Base-by-base conservation (phyloP, 1,284 basidiomycete species). In the Tilletia setariae region DNA sequence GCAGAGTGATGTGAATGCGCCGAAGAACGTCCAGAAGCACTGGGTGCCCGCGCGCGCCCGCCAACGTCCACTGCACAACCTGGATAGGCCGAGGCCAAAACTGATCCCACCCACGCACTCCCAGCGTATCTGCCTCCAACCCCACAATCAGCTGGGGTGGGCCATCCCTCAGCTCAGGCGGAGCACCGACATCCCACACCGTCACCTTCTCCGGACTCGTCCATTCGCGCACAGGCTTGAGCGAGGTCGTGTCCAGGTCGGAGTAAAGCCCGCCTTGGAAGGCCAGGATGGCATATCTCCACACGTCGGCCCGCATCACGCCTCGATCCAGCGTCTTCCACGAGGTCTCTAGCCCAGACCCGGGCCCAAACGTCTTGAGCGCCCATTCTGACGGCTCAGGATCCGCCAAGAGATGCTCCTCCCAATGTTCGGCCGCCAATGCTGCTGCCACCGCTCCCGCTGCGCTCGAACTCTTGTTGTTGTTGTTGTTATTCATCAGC, bases 191-290 rank as follows among this genome's bases (percentile, higher is more conserved):
- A 23, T 49, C 46, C 46, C 46, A 49, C 21, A n/a, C 19, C 19
- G 19, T 23, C 28, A 19, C 56, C 56, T 19, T 61, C 9, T 40
- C 15, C 28, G 15, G 4, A 6, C 56, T 61, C 56, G 19, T 61
- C 28, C 56, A 19, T 61, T 28, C 56, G 28, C 66, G 42, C 19
- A 69, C 65, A 11, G 68, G 69, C 72, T 73, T 71, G 40, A 76
- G 67, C 13, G 74, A 71, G 1, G 72, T 69, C 6, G 74, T 76
- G 61, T 76, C 75, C 74, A 76, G 73, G 23, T 76, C 75, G 64
- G 71, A 70, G 72, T 73, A 76, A 0, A 73, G 73, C 0, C 75
- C 75, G 7, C 75, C 75, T 43, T 74, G 72, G 11, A 72, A 44
- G 2, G 72, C 64, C 51, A 76, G 51, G 40, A 76, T 69, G n/a